These are phyloP conservation scores for Rhizophlyctis rosea DNA, from an alignment of 192 early-diverging fungal genomes.

Conservation along the genomic window DNA sequence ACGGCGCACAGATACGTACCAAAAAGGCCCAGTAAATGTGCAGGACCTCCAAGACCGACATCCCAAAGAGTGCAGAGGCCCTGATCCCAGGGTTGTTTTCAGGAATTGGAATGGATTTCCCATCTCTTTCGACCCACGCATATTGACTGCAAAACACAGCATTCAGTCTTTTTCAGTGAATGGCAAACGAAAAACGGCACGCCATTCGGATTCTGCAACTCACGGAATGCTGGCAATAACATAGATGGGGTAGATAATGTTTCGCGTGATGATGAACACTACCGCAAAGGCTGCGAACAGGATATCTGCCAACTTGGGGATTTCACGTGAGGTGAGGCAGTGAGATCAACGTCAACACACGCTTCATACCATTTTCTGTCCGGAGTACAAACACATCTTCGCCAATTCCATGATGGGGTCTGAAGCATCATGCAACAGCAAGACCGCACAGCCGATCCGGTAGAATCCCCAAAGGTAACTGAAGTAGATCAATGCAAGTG, in stretches of 20 bases:
- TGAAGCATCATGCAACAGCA: constrained; percentile 42
- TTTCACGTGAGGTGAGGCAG: not conserved
- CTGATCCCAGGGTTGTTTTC: constrained; percentile 20
- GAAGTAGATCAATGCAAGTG: constrained; percentile 38
- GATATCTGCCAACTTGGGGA: constrained; percentile 23
- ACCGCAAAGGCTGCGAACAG: constrained; percentile 33
- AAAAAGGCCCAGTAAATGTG: constrained; percentile 36
- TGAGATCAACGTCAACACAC: not conserved
- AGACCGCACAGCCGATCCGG: constrained; percentile 41
- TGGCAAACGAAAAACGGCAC: constrained; percentile 1
- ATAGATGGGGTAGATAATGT: constrained; percentile 31
- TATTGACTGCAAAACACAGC: not conserved
- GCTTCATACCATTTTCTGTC: constrained; percentile 31
- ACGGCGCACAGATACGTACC: constrained; percentile 16
- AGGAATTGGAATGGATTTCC: not conserved
- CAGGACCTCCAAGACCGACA: constrained; percentile 30
- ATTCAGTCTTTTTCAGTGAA: not conserved
- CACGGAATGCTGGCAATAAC: constrained; percentile 26
- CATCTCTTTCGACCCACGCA: not conserved
- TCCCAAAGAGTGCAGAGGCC: not conserved
- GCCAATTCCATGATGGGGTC: constrained; percentile 55
- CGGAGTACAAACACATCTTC: constrained; percentile 41
- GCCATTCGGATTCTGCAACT: constrained; percentile 12
- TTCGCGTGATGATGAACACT: constrained; percentile 31
- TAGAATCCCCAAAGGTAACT: constrained; percentile 40